Evolutionary conservation across 1,284 basidiomycete species (phyloP).

Genomic region (Waitea zeae): DNA sequence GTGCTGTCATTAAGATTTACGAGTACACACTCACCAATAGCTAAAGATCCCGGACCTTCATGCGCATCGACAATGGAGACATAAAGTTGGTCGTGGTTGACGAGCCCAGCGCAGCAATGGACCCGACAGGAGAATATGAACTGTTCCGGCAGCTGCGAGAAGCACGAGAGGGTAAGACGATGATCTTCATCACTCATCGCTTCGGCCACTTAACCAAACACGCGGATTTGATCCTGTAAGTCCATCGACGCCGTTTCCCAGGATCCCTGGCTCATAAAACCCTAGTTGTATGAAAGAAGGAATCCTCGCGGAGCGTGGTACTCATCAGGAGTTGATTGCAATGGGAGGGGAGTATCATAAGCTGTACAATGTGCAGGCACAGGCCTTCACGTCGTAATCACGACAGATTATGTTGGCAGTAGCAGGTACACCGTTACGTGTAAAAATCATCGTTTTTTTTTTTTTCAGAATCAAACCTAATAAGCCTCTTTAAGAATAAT

Average conservation of each 20-base stretch:
- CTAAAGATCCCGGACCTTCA: slow-evolving; percentile 54
- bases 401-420: no score
- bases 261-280: no score
- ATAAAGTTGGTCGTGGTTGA: slow-evolving; percentile 63
- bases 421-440: no score
- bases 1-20: slow-evolving; percentile 8
- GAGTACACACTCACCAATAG: no score
- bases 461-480: no score
- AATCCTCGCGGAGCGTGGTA: not conserved
- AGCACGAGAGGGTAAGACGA: slow-evolving; percentile 35
- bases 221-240: slow-evolving; percentile 43
- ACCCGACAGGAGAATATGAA: slow-evolving; percentile 56
- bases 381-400: no score
- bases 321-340: slow-evolving; percentile 1
- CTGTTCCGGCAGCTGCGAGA: slow-evolving; percentile 34
- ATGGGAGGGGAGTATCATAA: not conserved
- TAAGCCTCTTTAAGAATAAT: no score
- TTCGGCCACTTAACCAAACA: slow-evolving; percentile 49
- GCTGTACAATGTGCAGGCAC: slow-evolving; percentile 2
- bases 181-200: slow-evolving; percentile 53
- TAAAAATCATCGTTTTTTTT: no score
- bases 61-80: slow-evolving; percentile 41
- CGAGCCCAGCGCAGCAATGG: slow-evolving; percentile 59
- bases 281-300: slow-evolving; percentile 3
- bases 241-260: no score